phyloP scores from a whole-genome alignment of 352 stramenopile genomes.

The Nothophytophthora sp. region DNA sequence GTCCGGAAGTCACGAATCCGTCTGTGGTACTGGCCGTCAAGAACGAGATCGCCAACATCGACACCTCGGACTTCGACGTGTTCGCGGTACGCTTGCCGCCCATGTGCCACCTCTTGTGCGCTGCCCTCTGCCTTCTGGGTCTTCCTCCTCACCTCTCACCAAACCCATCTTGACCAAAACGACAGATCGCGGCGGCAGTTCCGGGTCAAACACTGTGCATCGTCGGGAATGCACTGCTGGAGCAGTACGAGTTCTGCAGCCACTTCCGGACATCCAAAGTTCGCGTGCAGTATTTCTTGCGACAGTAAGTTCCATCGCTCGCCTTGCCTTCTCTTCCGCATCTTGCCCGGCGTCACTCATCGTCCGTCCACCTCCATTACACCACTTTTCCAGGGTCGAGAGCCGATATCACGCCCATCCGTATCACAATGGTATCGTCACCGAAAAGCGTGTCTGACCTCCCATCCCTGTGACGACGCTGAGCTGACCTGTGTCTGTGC shows the following conservation, averaged over 20 bases:
- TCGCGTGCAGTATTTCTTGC: constrained; percentile 55
- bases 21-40: constrained; percentile 47
- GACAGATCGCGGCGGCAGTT: constrained; percentile 51
- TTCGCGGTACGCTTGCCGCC: constrained; percentile 65
- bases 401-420: constrained; percentile 68
- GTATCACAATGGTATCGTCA: constrained; percentile 79
- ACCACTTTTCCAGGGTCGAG: constrained; percentile 38
- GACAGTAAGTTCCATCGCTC: constrained; percentile 41
- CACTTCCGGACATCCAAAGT: constrained; percentile 66
- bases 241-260: constrained; percentile 63
- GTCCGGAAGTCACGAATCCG: constrained; percentile 53
- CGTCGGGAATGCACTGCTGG: constrained; percentile 74
- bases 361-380: constrained; percentile 1
- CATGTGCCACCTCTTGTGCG: neutral
- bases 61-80: constrained; percentile 73
- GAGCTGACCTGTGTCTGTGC: constrained; percentile 7
- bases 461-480: neutral
- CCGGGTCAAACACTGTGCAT: constrained; percentile 64
- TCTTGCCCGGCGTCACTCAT: neutral
- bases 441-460: neutral
- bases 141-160: no score
- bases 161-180: no score
- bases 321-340: neutral
- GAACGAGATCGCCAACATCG: constrained; percentile 51
- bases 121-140: constrained; percentile 1